Evolutionary conservation across 2,329 filamentous ascomycete species (phyloP).

Genomic region (Arthrobotrys sphaeroides): DNA sequence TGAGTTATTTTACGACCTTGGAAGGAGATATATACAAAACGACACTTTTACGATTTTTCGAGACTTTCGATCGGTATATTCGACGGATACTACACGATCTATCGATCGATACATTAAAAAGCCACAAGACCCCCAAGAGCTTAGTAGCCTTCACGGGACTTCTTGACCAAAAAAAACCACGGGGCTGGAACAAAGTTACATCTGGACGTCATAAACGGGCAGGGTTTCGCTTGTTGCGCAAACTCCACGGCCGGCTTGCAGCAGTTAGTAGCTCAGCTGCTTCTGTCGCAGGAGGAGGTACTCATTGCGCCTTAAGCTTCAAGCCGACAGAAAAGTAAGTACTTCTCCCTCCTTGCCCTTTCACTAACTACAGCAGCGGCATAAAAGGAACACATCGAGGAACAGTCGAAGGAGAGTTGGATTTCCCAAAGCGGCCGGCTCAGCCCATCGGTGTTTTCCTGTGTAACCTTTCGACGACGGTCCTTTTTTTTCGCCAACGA

Average conservation of each 20-base stretch:
- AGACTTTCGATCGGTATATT: background rate
- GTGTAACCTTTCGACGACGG: constrained; percentile 40
- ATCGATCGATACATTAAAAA: too few relatives aligned
- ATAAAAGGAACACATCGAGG: background rate
- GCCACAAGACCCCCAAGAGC: too few relatives aligned
- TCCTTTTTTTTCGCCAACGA: background rate
- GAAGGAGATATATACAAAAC: too few relatives aligned
- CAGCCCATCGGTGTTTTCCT: background rate
- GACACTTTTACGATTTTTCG: background rate
- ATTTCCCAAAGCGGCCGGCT: constrained; percentile 13
- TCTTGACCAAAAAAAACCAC: constrained; percentile 3
- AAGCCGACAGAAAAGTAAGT: background rate
- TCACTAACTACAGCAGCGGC: background rate
- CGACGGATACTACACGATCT: background rate
- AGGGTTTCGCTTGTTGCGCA: constrained; percentile 3
- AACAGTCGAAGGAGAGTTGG: background rate
- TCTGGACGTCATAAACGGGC: constrained; percentile 3
- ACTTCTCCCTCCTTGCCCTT: background rate
- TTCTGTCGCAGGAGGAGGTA: background rate
- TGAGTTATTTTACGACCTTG: background rate
- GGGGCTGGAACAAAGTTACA: constrained; percentile 12
- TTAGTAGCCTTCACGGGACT: background rate
- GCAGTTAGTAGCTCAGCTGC: too few relatives aligned
- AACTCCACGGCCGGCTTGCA: background rate
- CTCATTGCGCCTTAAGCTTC: background rate